Evolutionary conservation across 257 asterid genomes (phyloP), one percentile per base, ranked within the genome.

Genomic region (Fraxinus quadrangulata): DNA sequence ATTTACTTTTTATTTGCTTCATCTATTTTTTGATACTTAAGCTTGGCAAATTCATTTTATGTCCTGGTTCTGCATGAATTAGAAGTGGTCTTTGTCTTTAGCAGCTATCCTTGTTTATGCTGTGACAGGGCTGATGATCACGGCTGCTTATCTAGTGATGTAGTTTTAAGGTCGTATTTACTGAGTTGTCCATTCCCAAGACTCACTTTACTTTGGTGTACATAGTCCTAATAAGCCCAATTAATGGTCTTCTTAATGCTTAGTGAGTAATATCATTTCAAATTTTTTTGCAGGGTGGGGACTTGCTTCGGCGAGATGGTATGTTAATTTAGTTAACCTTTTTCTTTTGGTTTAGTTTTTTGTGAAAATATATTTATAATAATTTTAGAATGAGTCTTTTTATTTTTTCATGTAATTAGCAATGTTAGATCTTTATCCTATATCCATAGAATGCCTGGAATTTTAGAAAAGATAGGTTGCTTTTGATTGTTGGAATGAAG

Each of bases 101-200:
- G 97, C 91, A 83, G 90, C 81, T 83, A 86, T 84, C 90, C 87
- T 86, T 93, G 90, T 93, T 93, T 91, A 88, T 90, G 87, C 89
- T 89, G 90, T 13, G 89, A 86, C 96, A 90, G 93, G 98, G 96
- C 90, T 90, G 97, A 90, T 88, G 96, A 82, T 80, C 92, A 85
- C 86, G 80, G 84, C 91, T 85, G 92, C 94, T 82, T 94, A 42
- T 89, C 92, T 89, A 88, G 92, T 91, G 97, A 91, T 91, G 73
- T 94, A 87, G 92, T 92, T 91, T 92, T 90, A 81, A 94, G 96
- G 98, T 94, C 88, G 88, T 91, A 76, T 16, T 79, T 81, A 81
- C 83, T 28, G 77, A 79, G 91, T 82, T 89, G 88, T 86, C n/a
- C 59, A 47, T 88, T 79, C n/a, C 76, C 59, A 77, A 72, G 81